These are phyloP conservation scores for Rhynchosporium agropyri DNA, from an alignment of 2,329 filamentous ascomycete species.

Conservation along the genomic window DNA sequence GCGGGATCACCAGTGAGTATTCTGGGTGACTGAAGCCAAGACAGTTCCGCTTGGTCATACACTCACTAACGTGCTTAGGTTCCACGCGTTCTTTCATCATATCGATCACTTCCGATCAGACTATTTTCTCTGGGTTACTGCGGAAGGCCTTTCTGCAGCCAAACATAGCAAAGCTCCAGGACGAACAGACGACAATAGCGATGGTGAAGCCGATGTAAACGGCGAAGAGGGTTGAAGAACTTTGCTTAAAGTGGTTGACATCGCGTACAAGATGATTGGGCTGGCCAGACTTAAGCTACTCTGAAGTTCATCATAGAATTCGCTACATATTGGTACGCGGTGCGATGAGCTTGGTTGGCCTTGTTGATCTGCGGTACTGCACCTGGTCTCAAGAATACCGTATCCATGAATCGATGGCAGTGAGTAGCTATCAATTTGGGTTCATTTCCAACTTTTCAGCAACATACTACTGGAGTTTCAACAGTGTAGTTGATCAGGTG, in stretches of 20 bases:
- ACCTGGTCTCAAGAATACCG: too few relatives aligned
- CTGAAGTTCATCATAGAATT: too few relatives aligned
- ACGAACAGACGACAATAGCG: slow-evolving; percentile 52
- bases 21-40: not conserved
- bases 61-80: slow-evolving; percentile 50
- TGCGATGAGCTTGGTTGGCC: too few relatives aligned
- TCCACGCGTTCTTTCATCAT: slow-evolving; percentile 78
- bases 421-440: too few relatives aligned
- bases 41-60: not conserved
- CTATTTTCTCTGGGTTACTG: slow-evolving; percentile 75
- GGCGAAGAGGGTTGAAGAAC: slow-evolving; percentile 35
- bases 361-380: too few relatives aligned
- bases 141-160: slow-evolving; percentile 65
- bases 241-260: not conserved
- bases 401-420: too few relatives aligned
- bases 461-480: too few relatives aligned
- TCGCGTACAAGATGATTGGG: too few relatives aligned
- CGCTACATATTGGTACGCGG: too few relatives aligned
- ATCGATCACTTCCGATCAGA: slow-evolving; percentile 73
- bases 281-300: too few relatives aligned
- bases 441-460: too few relatives aligned
- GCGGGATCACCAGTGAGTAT: slow-evolving; percentile 76
- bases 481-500: too few relatives aligned
- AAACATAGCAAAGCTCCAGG: slow-evolving; percentile 50
- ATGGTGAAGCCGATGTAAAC: slow-evolving; percentile 47